Evolutionary conservation across 1,139 yeast genomes (phyloP).

Genomic region (Lodderomyces orthopsilosis): DNA sequence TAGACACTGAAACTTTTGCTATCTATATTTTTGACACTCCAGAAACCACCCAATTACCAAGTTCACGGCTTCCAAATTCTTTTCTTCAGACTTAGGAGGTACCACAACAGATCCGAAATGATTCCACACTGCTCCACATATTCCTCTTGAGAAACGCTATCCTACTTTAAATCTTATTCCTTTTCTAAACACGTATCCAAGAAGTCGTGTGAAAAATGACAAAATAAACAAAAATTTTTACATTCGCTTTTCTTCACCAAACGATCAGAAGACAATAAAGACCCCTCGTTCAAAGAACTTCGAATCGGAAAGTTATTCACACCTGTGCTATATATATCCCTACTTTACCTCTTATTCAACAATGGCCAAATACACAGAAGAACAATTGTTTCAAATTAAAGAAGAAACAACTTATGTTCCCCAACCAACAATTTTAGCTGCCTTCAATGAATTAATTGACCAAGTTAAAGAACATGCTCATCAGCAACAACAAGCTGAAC

Average conservation of each 20-base stretch:
- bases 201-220: not conserved
- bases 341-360: not conserved
- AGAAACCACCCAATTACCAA: no score
- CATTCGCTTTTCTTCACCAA: constrained; percentile 2
- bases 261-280: not conserved
- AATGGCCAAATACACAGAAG: constrained; percentile 68
- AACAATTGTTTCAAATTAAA: constrained; percentile 59
- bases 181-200: not conserved
- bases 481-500: constrained; percentile 18
- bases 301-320: not conserved
- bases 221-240: not conserved
- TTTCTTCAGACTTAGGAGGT: no score
- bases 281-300: not conserved
- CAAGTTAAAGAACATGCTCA: constrained; percentile 50
- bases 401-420: constrained; percentile 54
- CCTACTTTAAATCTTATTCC: no score
- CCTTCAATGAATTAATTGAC: constrained; percentile 64
- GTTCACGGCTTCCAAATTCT: no score
- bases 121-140: no score
- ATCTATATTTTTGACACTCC: no score
- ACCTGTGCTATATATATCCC: not conserved
- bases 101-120: no score
- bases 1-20: no score
- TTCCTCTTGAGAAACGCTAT: no score
- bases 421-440: constrained; percentile 59